These are phyloP conservation scores for Dryas octopetala DNA, from an alignment of 306 rosid species.

Conservation along the genomic window DNA sequence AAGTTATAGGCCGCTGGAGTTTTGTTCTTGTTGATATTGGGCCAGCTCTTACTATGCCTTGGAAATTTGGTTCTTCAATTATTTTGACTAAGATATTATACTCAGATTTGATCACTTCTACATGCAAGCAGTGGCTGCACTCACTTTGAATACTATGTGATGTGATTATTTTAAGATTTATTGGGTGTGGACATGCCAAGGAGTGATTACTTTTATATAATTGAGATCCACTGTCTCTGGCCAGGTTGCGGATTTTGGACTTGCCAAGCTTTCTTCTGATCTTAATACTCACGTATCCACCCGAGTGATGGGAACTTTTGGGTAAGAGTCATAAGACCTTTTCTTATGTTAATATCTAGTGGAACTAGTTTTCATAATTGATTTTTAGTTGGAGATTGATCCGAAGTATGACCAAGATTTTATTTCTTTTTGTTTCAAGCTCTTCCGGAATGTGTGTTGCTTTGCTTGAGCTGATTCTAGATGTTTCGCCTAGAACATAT, in stretches of 20 bases:
- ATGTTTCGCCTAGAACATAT: background rate
- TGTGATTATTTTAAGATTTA: background rate
- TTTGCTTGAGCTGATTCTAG: background rate
- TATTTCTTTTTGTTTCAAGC: background rate
- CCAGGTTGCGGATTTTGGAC: conserved; percentile 99
- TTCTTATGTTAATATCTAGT: background rate
- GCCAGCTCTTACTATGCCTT: background rate
- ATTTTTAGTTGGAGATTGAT: conserved; percentile 4
- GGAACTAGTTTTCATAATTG: background rate
- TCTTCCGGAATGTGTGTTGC: background rate
- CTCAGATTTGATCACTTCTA: background rate
- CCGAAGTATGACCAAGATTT: background rate
- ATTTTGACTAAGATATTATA: background rate
- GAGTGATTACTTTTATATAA: conserved; percentile 1
- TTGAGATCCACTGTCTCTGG: background rate
- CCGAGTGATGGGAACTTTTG: conserved; percentile 98
- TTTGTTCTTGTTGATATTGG: background rate
- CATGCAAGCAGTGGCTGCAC: background rate
- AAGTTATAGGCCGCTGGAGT: background rate
- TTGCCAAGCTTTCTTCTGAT: conserved; percentile 83
- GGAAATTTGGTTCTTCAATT: background rate
- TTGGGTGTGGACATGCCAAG: background rate
- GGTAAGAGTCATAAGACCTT: conserved; percentile 47
- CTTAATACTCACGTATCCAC: conserved; percentile 91
- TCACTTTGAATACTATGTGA: too few relatives aligned